phyloP scores from a whole-genome alignment of 805 yeast genomes.

The Kluyveromyces dobzhanskii region DNA sequence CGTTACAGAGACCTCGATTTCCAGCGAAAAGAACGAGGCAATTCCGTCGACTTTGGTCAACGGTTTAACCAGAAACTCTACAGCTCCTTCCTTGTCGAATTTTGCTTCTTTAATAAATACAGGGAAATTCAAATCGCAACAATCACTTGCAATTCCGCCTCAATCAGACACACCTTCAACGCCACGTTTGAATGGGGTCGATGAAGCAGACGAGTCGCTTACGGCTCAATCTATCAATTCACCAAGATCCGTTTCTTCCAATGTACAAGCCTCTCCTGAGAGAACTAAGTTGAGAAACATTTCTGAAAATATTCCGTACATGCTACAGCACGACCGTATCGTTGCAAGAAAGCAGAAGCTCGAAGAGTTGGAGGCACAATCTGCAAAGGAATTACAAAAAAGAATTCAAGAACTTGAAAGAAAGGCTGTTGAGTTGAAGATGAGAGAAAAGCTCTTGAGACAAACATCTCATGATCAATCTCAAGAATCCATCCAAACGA shows the following conservation, averaged over 20 bases:
- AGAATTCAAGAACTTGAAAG: conserved; percentile 72
- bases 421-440: conserved; percentile 64
- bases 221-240: conserved; percentile 26
- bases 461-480: conserved; percentile 17
- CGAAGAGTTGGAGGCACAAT: conserved; percentile 70
- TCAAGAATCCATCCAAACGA: conserved; percentile 6
- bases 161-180: conserved; percentile 18
- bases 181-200: conserved; percentile 11
- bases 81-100: conserved; percentile 30
- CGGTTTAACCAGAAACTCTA: conserved; percentile 19
- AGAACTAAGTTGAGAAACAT: conserved; percentile 65
- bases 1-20: conserved; percentile 10
- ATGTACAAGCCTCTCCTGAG: conserved; percentile 31
- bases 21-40: neutral
- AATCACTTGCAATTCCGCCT: conserved; percentile 18
- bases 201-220: conserved; percentile 23
- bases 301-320: conserved; percentile 81
- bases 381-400: conserved; percentile 62
- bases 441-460: conserved; percentile 47
- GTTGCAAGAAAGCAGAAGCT: conserved; percentile 68
- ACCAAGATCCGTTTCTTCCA: conserved; percentile 13
- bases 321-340: conserved; percentile 66
- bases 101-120: conserved; percentile 29
- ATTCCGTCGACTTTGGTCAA: neutral
- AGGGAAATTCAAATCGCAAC: conserved; percentile 28